Evolutionary conservation across 768 basidiomycete genomes (phyloP), one percentile per base, ranked within the genome.

Genomic region (Leccinum disarticulatum): DNA sequence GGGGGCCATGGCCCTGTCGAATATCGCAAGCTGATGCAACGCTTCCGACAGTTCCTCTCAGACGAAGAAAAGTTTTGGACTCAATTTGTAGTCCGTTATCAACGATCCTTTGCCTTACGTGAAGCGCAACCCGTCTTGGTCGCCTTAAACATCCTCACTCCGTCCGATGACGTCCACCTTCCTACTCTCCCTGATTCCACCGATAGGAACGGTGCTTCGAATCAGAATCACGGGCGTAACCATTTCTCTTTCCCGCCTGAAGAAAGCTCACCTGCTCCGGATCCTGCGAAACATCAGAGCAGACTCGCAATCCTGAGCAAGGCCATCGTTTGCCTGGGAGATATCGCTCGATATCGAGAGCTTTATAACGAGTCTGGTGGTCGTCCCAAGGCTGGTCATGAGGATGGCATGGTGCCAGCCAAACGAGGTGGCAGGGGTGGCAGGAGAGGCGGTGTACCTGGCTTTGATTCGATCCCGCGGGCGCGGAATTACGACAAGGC

Each of bases 51-150:
- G 66, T 97, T 95, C 70, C 83, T 99, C 14, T 82, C 87, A 0
- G 87, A 90, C 33, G 96, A 99, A 73, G 92, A 95, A 71, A 88
- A 87, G 66, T 97, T 96, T 74, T 99, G 95, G 90, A 84, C 82
- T 30, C 84, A 87, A 60, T 81, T 98, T 19, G 80, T 95, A 49
- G 77, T 86, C 52, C 84, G 94, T 36, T 78, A 95, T 62, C 86
- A 87, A 50, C 83, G 87, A 58, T 80, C 87, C 9, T 93, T 91
- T 61, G 81, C 74, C 5, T 79, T 95, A n/a, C 78, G 82, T 41
- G 86, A 90, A 65, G 87, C 86, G 1, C 77, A 80, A 10, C 74
- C 83, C 5, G 77, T 82, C 28, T 80, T 95, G 36, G 69, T 79
- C 17, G 70, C 79, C 7, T 83, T 94, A 6, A 83, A 81, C 8